Conservation (phyloP, 148 eudicot species). For the Camellia sinensis region DNA sequence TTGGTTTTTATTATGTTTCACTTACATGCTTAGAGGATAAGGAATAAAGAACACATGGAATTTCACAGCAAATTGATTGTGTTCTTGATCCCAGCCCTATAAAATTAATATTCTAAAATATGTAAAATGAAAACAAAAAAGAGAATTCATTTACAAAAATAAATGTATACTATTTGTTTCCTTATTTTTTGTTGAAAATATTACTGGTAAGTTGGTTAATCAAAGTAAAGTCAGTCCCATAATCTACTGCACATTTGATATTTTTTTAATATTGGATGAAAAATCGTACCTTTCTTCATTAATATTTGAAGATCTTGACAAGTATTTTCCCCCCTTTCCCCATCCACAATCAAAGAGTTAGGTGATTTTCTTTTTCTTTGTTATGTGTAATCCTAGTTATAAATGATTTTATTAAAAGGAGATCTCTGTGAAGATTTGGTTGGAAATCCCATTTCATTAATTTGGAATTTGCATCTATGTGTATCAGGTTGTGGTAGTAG, state of each 20-base stretch:
- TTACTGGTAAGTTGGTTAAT: not conserved
- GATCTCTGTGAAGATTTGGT: not conserved
- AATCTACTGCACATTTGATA: not conserved
- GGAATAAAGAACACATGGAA: too few relatives aligned
- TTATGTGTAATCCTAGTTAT: not conserved
- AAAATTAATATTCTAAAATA: not conserved
- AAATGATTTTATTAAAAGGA: not conserved
- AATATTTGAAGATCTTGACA: not conserved
- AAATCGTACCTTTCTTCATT: not conserved
- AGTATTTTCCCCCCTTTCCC: not conserved
- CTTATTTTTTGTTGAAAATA: not conserved
- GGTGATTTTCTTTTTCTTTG: not conserved
- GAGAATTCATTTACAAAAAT: not conserved
- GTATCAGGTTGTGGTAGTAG: not conserved
- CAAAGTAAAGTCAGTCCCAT: not conserved
- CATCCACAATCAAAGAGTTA: not conserved
- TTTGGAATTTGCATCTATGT: not conserved
- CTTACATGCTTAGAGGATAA: too few relatives aligned
- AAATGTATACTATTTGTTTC: not conserved
- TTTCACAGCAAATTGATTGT: too few relatives aligned
- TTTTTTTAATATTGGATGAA: not conserved
- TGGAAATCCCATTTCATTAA: not conserved
- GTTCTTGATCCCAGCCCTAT: not conserved
- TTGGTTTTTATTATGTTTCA: too few relatives aligned
- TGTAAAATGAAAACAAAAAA: not conserved